Evolutionary conservation across 345 rosid genomes (phyloP).

Genomic region (Capsella bursapastoris): DNA sequence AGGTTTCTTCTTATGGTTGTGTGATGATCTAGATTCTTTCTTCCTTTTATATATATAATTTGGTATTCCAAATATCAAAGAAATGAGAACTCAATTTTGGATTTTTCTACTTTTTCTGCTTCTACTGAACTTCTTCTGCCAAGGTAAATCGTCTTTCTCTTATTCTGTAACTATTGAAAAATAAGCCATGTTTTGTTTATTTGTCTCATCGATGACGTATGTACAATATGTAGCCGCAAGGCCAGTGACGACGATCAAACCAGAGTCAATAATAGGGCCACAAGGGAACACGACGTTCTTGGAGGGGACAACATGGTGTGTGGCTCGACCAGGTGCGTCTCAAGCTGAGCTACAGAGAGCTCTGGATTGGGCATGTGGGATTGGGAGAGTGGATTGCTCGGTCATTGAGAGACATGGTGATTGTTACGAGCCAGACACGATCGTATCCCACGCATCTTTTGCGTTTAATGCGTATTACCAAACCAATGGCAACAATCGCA

Average conservation of each 20-base stretch:
- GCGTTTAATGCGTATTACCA: slow-evolving; percentile 91
- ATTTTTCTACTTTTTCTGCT: slow-evolving; percentile 15
- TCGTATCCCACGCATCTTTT: slow-evolving; percentile 82
- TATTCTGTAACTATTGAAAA: not conserved
- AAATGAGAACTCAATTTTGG: slow-evolving; percentile 37
- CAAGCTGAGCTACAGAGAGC: slow-evolving; percentile 83
- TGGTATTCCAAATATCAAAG: not conserved
- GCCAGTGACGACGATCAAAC: slow-evolving; percentile 49
- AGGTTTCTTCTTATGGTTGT: slow-evolving; percentile 28
- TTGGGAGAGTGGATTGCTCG: slow-evolving; percentile 78
- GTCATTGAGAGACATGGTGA: slow-evolving; percentile 70
- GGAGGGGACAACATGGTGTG: slow-evolving; percentile 84
- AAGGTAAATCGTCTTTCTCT: slow-evolving; percentile 23
- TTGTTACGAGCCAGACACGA: slow-evolving; percentile 78
- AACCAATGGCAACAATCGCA: slow-evolving; percentile 69
- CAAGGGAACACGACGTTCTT: slow-evolving; percentile 91
- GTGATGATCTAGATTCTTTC: slow-evolving; percentile 27
- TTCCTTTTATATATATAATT: not conserved
- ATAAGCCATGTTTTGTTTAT: not conserved
- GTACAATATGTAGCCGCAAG: slow-evolving; percentile 28
- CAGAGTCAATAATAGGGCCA: slow-evolving; percentile 57
- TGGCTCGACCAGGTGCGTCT: slow-evolving; percentile 69
- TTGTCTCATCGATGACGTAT: not conserved
- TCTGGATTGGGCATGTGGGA: slow-evolving; percentile 94
- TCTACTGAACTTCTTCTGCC: slow-evolving; percentile 28